These are phyloP conservation scores for Aphanocladium album DNA, from an alignment of 2,329 filamentous ascomycete genomes.

Conservation along the genomic window DNA sequence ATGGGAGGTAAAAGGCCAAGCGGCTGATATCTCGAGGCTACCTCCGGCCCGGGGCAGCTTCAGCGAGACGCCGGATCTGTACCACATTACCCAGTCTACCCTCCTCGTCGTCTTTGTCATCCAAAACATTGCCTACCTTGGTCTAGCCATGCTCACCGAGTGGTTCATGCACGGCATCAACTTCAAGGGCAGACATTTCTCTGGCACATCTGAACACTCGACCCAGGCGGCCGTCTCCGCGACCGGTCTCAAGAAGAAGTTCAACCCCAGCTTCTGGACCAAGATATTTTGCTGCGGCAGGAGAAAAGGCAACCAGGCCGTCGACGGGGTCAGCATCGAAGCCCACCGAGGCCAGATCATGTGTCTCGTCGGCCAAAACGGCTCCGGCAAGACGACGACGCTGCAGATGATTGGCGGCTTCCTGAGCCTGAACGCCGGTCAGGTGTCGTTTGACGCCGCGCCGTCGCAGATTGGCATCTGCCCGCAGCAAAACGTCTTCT, in stretches of 20 bases:
- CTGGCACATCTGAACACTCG: slow-evolving; percentile 15
- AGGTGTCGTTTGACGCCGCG: slow-evolving; percentile 52
- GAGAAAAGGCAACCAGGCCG: slow-evolving; percentile 42
- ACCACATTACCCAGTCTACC: slow-evolving; percentile 22
- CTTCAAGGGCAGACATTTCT: slow-evolving; percentile 24
- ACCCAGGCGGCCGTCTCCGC: neutral
- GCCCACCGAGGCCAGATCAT: slow-evolving; percentile 58
- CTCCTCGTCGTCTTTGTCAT: slow-evolving; percentile 28
- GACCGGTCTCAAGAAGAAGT: slow-evolving; percentile 26
- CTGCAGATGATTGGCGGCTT: slow-evolving; percentile 64
- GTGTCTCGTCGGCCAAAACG: slow-evolving; percentile 64
- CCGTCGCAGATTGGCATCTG: slow-evolving; percentile 47
- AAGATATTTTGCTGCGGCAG: slow-evolving; percentile 26
- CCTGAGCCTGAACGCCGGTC: slow-evolving; percentile 53
- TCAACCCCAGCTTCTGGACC: slow-evolving; percentile 24
- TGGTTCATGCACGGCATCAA: slow-evolving; percentile 30
- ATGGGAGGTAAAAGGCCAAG: slow-evolving; percentile 16
- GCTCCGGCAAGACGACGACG: slow-evolving; percentile 66
- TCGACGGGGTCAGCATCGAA: slow-evolving; percentile 55
- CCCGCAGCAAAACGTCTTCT: slow-evolving; percentile 64
- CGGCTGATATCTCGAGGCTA: slow-evolving; percentile 12
- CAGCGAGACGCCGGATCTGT: slow-evolving; percentile 16
- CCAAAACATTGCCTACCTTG: slow-evolving; percentile 29
- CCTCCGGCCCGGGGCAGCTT: slow-evolving; percentile 12
- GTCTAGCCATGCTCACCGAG: slow-evolving; percentile 29